Conservation (phyloP, 257 asterid genomes). For the Primulina huaijiensis region DNA sequence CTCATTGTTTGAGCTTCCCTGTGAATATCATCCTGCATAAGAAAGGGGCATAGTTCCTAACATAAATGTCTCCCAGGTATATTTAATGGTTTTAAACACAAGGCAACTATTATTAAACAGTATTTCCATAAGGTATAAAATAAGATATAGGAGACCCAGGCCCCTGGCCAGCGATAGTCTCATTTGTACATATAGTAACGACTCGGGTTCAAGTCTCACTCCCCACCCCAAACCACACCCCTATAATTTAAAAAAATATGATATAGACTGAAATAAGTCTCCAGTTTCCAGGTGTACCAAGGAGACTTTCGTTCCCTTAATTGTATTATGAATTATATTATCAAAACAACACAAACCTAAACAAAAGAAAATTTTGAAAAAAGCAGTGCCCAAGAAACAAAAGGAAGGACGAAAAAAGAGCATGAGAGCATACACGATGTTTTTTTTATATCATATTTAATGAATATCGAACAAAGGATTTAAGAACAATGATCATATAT, state of each 20-base stretch:
- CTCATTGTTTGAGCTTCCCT: conserved; percentile 98
- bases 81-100: conserved; percentile 17
- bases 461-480: too few relatives aligned
- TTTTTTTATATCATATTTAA: too few relatives aligned
- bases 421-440: too few relatives aligned
- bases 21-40: conserved; percentile 88
- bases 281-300: conserved; percentile 8
- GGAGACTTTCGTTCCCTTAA: too few relatives aligned
- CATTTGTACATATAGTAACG: too few relatives aligned
- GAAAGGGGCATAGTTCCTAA: conserved; percentile 4
- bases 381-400: too few relatives aligned
- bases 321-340: neutral
- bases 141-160: neutral
- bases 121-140: conserved; percentile 1
- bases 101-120: neutral
- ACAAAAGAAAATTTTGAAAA: too few relatives aligned
- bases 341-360: neutral
- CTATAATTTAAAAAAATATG: neutral
- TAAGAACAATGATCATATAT: too few relatives aligned
- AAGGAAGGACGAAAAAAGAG: neutral
- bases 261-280: conserved; percentile 1
- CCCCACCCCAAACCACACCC: too few relatives aligned
- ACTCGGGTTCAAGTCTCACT: too few relatives aligned
- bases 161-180: too few relatives aligned
- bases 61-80: conserved; percentile 8